phyloP scores from a whole-genome alignment of 768 basidiomycete genomes.

The Panus rudis region DNA sequence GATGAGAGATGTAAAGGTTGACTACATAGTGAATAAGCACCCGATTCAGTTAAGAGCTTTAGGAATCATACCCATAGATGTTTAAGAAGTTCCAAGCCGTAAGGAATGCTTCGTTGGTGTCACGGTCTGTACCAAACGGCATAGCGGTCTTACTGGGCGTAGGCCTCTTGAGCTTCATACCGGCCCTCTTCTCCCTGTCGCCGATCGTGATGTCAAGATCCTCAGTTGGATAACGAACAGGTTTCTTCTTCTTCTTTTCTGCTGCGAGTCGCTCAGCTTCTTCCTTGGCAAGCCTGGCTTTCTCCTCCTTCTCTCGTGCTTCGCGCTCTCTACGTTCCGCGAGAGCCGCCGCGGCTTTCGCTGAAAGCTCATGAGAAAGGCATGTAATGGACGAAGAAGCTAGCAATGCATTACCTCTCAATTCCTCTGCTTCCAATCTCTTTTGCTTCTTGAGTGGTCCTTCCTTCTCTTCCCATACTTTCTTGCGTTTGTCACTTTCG shows the following conservation, averaged over 20 bases:
- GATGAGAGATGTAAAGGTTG: conserved; percentile 82
- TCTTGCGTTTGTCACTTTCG: conserved; percentile 90
- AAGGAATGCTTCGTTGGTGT: conserved; percentile 76
- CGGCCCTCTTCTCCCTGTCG: conserved; percentile 79
- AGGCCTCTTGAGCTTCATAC: conserved; percentile 62
- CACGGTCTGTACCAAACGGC: conserved; percentile 60
- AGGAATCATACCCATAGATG: conserved; percentile 73
- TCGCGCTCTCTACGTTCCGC: conserved; percentile 67
- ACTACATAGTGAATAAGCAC: conserved; percentile 32
- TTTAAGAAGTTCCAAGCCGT: conserved; percentile 94
- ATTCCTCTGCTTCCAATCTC: conserved; percentile 68
- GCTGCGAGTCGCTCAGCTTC: conserved; percentile 66
- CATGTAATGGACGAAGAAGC: too few relatives aligned
- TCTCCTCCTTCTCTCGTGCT: conserved; percentile 62
- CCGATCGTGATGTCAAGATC: conserved; percentile 77
- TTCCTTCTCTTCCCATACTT: conserved; percentile 85
- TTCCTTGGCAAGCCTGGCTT: conserved; percentile 55
- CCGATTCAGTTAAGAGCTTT: background rate
- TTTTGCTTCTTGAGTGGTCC: conserved; percentile 78
- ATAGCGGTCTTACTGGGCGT: conserved; percentile 51
- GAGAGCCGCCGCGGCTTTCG: conserved; percentile 22
- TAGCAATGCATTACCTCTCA: conserved; percentile 70
- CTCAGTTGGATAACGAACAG: conserved; percentile 88
- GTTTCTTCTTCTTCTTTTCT: conserved; percentile 84
- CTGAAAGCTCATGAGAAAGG: conserved; percentile 7